phyloP scores from a whole-genome alignment of 2,329 filamentous ascomycete genomes.

The Mollisiaceae sp. region DNA sequence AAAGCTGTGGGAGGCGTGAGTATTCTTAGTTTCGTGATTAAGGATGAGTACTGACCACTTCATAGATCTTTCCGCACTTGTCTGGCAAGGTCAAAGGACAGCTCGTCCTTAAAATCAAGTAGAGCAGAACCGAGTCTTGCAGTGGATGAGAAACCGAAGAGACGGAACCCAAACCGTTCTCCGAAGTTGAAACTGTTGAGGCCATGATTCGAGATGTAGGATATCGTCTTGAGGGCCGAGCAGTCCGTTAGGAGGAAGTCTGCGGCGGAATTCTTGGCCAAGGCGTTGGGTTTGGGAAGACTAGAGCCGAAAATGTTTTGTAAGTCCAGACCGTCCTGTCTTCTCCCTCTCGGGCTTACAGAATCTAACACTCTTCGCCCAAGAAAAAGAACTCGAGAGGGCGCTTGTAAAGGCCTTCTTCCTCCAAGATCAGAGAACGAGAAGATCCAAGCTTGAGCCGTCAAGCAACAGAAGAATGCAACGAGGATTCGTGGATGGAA shows the following conservation, averaged over 20 bases:
- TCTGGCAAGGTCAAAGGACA: too few species aligned
- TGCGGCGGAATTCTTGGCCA: conserved; percentile 68
- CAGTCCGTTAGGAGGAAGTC: conserved; percentile 47
- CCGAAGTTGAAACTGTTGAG: conserved; percentile 52
- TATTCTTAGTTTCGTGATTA: too few species aligned
- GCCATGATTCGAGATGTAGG: conserved; percentile 53
- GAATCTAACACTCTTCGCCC: conserved; percentile 74
- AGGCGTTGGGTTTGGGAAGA: conserved; percentile 71
- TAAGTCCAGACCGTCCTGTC: conserved; percentile 6
- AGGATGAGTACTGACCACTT: too few species aligned
- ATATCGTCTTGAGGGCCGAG: conserved; percentile 63
- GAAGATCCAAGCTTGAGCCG: too few species aligned
- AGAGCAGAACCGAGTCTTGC: conserved; percentile 48
- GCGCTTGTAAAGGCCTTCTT: background rate
- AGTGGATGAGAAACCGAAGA: conserved; percentile 67
- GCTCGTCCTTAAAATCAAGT: too few species aligned
- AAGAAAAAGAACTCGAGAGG: conserved; percentile 63
- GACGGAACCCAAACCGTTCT: conserved; percentile 46
- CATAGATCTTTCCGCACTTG: too few species aligned
- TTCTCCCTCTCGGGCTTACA: conserved; percentile 6
- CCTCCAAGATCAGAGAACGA: background rate
- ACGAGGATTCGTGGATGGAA: background rate
- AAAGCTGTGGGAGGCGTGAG: too few species aligned
- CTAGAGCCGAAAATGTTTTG: too few species aligned
- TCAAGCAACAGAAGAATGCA: background rate